Evolutionary conservation across 768 basidiomycete species (phyloP).

Genomic region (Amanita muscaria): DNA sequence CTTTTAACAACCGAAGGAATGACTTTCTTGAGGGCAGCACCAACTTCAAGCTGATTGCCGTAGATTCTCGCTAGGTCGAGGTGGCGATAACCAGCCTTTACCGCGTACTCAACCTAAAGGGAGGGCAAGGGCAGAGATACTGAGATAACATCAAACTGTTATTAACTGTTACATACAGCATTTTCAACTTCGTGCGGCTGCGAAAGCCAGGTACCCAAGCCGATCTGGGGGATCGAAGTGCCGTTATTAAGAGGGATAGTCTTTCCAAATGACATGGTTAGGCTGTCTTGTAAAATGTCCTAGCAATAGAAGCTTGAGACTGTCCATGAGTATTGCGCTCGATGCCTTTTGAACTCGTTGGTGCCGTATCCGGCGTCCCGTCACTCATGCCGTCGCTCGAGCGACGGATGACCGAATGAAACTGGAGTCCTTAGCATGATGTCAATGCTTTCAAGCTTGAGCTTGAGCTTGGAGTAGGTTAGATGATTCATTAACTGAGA

Average conservation of each 20-base stretch:
- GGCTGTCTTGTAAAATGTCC: too few species aligned
- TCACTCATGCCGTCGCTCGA: too few species aligned
- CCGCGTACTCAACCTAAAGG: conserved; percentile 61
- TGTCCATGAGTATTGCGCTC: too few species aligned
- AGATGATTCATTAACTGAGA: too few species aligned
- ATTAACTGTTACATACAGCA: conserved; percentile 41
- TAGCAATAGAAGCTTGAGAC: too few species aligned
- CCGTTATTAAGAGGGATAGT: conserved; percentile 36
- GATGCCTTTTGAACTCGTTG: too few species aligned
- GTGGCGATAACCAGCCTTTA: conserved; percentile 73
- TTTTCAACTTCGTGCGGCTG: conserved; percentile 67
- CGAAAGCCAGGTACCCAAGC: conserved; percentile 78
- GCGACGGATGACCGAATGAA: too few species aligned
- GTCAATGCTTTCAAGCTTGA: too few species aligned
- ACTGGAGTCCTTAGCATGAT: too few species aligned
- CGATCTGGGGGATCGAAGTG: conserved; percentile 60
- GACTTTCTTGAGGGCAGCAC: conserved; percentile 66
- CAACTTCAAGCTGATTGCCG: conserved; percentile 71
- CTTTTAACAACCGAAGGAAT: conserved; percentile 71
- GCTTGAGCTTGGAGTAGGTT: too few species aligned
- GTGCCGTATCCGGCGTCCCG: too few species aligned
- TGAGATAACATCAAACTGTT: too few species aligned
- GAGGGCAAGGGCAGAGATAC: not conserved
- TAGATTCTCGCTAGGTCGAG: conserved; percentile 80
- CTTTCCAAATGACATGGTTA: conserved; percentile 35